These are phyloP conservation scores for Pelargonium myrrhifolium DNA, from an alignment of 441 rosid genomes.

Conservation along the genomic window DNA sequence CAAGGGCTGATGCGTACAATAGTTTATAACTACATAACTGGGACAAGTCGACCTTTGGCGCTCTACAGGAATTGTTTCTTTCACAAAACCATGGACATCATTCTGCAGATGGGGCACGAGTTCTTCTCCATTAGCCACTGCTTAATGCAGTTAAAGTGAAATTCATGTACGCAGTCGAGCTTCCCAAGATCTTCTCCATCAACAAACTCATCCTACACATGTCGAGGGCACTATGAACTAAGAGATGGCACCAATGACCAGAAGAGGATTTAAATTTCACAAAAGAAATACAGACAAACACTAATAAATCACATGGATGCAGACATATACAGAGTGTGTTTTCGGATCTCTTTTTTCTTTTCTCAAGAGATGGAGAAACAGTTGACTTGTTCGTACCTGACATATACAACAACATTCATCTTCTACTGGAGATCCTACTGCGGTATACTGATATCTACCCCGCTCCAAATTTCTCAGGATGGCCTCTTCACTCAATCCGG, in stretches of 20 bases:
- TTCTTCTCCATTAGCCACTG: slow-evolving; percentile 40
- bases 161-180: slow-evolving; percentile 32
- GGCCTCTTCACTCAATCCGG: slow-evolving; percentile 28
- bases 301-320: neutral
- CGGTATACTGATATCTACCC: slow-evolving; percentile 13
- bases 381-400: slow-evolving; percentile 24
- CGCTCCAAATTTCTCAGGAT: slow-evolving; percentile 21
- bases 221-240: too few relatives aligned
- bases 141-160: slow-evolving; percentile 35
- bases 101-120: slow-evolving; percentile 42
- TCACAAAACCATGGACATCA: neutral
- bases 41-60: too few relatives aligned
- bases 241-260: neutral
- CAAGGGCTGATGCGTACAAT: too few relatives aligned
- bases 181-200: slow-evolving; percentile 29
- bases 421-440: slow-evolving; percentile 3
- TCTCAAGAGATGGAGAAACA: too few relatives aligned
- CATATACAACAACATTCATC: slow-evolving; percentile 34
- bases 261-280: neutral
- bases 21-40: too few relatives aligned
- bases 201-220: slow-evolving; percentile 32
- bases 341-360: too few relatives aligned
- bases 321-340: neutral
- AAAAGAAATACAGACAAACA: neutral
- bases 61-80: too few relatives aligned